Conservation (phyloP, 345 rosid species). For the Rhodamnia rubescens region DNA sequence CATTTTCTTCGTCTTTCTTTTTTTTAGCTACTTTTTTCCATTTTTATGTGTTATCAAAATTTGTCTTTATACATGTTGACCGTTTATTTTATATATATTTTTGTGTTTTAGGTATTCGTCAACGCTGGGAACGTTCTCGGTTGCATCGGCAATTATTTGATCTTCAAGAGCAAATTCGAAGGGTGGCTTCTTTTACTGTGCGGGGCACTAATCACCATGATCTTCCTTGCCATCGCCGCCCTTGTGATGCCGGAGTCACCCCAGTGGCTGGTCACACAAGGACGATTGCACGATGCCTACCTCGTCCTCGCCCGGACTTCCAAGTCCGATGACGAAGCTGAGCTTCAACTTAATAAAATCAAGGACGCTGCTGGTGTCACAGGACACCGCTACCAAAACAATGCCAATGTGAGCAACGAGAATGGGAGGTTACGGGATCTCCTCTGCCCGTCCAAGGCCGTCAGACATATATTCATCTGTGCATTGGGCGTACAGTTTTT, state of each 20-base stretch:
- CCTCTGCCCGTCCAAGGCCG: conserved; percentile 44
- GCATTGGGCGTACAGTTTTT: conserved; percentile 57
- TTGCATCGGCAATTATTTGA: conserved; percentile 66
- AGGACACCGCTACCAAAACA: too few species aligned
- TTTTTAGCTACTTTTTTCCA: too few species aligned
- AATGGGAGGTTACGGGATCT: conserved; percentile 66
- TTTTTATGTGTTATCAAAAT: too few species aligned
- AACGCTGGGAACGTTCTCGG: conserved; percentile 63
- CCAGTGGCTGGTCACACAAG: conserved; percentile 91
- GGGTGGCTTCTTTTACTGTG: conserved; percentile 92
- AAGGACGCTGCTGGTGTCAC: conserved; percentile 53
- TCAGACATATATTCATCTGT: conserved; percentile 54
- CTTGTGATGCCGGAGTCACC: conserved; percentile 33
- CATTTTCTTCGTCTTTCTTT: background rate
- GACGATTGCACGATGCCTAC: conserved; percentile 68
- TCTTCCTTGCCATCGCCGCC: conserved; percentile 28
- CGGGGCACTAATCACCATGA: conserved; percentile 56
- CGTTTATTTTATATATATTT: too few species aligned
- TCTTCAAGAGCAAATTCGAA: conserved; percentile 38
- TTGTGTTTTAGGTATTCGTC: conserved; percentile 51
- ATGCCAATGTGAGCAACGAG: too few species aligned
- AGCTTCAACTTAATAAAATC: conserved; percentile 52
- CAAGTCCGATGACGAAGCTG: conserved; percentile 45
- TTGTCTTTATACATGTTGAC: too few species aligned
- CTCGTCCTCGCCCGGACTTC: conserved; percentile 68